These are phyloP conservation scores for Sporothrix variecibatus DNA, from an alignment of 2,329 filamentous ascomycete genomes.

Conservation along the genomic window DNA sequence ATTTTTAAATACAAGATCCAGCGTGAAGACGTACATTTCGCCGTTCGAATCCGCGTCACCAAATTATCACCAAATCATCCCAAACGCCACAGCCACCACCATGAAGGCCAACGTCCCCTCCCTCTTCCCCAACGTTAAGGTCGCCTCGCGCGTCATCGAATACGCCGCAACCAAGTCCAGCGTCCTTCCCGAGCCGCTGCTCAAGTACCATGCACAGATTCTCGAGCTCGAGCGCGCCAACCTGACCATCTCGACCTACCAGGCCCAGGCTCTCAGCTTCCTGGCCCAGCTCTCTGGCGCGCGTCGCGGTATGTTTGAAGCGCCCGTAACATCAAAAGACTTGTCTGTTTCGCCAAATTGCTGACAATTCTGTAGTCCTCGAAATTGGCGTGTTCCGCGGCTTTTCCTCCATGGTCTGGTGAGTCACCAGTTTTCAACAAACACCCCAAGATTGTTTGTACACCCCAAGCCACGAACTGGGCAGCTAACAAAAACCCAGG, in stretches of 20 bases:
- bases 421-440: background rate
- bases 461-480: background rate
- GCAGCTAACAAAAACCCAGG: constrained; percentile 2
- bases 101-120: constrained; percentile 46
- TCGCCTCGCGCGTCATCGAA: constrained; percentile 45
- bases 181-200: constrained; percentile 45
- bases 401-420: constrained; percentile 52
- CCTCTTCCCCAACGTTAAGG: constrained; percentile 47
- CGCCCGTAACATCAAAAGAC: background rate
- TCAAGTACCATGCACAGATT: constrained; percentile 44
- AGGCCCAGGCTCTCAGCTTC: constrained; percentile 39
- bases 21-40: background rate
- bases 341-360: background rate
- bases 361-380: constrained; percentile 41
- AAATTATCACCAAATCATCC: background rate
- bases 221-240: constrained; percentile 31
- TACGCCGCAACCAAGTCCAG: constrained; percentile 49
- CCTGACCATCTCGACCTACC: constrained; percentile 35
- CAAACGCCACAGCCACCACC: background rate
- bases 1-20: background rate
- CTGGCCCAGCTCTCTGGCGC: constrained; percentile 46
- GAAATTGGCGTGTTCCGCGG: constrained; percentile 54
- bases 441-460: too few species aligned
- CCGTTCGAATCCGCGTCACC: background rate
- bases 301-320: constrained; percentile 35